Evolutionary conservation across 1,139 yeast species (phyloP).

Genomic region (Geotrichum histeridarum): DNA sequence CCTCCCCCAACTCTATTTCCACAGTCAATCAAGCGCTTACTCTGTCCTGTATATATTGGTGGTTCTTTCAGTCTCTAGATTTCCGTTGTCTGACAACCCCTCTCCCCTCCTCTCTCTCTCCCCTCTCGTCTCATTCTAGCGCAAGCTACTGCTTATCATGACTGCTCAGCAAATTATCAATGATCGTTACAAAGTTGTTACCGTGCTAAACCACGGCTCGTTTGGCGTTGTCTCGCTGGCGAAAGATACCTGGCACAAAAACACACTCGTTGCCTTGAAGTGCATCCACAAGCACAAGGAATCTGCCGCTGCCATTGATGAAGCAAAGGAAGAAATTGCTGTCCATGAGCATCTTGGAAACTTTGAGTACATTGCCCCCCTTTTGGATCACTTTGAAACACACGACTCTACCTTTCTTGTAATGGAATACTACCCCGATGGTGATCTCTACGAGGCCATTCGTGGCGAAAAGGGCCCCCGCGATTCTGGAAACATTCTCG

Average conservation of each 20-base stretch:
- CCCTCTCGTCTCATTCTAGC: background rate
- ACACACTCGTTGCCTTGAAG: slow-evolving; percentile 73
- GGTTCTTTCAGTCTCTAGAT: background rate
- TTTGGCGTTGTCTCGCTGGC: slow-evolving; percentile 90
- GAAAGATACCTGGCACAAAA: slow-evolving; percentile 51
- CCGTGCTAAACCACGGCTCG: slow-evolving; percentile 85
- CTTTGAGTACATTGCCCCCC: slow-evolving; percentile 54
- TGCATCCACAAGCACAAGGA: slow-evolving; percentile 47
- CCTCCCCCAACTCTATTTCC: too few species aligned
- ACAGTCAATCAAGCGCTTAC: too few species aligned
- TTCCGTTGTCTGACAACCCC: background rate
- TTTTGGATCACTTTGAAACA: slow-evolving; percentile 74
- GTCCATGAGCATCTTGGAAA: slow-evolving; percentile 64
- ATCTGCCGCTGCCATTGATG: slow-evolving; percentile 34
- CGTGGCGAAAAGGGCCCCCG: slow-evolving; percentile 58
- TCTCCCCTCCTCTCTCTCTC: background rate
- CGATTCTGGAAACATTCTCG: slow-evolving; percentile 57
- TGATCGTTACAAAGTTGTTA: slow-evolving; percentile 60
- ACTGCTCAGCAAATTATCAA: slow-evolving; percentile 36
- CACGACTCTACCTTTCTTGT: slow-evolving; percentile 49
- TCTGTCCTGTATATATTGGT: background rate
- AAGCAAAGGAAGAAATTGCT: slow-evolving; percentile 72
- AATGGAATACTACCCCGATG: slow-evolving; percentile 83
- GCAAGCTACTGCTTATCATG: background rate
- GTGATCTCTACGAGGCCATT: slow-evolving; percentile 91